Conservation (phyloP, 768 basidiomycete genomes). For the Gloeophyllum trabeum region DNA sequence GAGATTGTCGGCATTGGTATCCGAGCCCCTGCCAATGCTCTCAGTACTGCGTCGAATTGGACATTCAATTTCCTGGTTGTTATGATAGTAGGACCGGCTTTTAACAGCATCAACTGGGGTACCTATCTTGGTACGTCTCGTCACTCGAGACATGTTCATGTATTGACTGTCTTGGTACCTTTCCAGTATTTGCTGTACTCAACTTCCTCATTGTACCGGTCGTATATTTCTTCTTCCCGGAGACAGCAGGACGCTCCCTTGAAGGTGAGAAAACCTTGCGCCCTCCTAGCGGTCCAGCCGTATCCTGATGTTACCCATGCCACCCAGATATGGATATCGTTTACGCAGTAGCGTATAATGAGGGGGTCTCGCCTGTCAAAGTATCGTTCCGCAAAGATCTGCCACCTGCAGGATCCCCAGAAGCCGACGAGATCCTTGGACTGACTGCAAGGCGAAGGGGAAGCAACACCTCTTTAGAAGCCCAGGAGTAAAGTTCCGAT, state of each 20-base stretch:
- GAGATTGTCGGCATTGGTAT: slow-evolving; percentile 54
- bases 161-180: too few species aligned
- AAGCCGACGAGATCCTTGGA: slow-evolving; percentile 23
- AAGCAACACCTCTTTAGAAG: too few species aligned
- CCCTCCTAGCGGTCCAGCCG: not conserved
- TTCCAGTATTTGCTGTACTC: not conserved
- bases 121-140: too few species aligned
- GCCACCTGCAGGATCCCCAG: slow-evolving; percentile 20
- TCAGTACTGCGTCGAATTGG: slow-evolving; percentile 39
- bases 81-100: too few species aligned
- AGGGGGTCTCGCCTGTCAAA: slow-evolving; percentile 20
- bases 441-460: too few species aligned
- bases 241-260: not conserved
- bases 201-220: not conserved
- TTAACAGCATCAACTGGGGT: too few species aligned
- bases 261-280: not conserved
- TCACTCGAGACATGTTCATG: too few species aligned
- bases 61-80: slow-evolving; percentile 50
- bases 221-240: not conserved
- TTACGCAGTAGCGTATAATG: slow-evolving; percentile 21
- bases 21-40: slow-evolving; percentile 52
- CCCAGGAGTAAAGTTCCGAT: too few species aligned
- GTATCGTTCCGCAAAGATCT: slow-evolving; percentile 22
- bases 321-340: slow-evolving; percentile 21
- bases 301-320: not conserved